phyloP scores from a whole-genome alignment of 2,329 filamentous ascomycete species.

The Didymella exigua region DNA sequence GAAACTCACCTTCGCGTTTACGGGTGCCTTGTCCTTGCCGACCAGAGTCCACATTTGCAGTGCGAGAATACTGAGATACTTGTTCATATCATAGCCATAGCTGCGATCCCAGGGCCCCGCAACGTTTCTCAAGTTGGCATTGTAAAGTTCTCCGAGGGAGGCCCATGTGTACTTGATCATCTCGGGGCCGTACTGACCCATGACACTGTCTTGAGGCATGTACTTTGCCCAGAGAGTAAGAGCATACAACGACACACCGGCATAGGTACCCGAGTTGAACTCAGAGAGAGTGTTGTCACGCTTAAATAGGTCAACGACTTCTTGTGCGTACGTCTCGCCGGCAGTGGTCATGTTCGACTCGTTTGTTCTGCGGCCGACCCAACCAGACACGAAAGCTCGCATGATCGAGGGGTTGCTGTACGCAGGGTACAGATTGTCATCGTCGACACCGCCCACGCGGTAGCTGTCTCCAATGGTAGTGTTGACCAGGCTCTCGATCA shows the following conservation, averaged over 20 bases:
- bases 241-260: constrained; percentile 65
- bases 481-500: constrained; percentile 61
- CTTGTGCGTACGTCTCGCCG: constrained; percentile 62
- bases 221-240: constrained; percentile 67
- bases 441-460: constrained; percentile 64
- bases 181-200: constrained; percentile 57
- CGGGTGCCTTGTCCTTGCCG: constrained; percentile 53
- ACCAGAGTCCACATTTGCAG: constrained; percentile 65
- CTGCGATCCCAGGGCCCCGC: constrained; percentile 69
- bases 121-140: constrained; percentile 64
- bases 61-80: constrained; percentile 63
- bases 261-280: constrained; percentile 68
- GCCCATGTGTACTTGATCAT: constrained; percentile 63
- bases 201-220: constrained; percentile 58
- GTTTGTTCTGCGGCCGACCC: constrained; percentile 60
- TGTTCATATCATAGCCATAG: constrained; percentile 69
- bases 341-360: constrained; percentile 65
- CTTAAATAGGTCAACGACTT: constrained; percentile 64
- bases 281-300: constrained; percentile 64
- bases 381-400: constrained; percentile 66
- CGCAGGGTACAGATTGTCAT: constrained; percentile 66
- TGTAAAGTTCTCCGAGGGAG: constrained; percentile 60
- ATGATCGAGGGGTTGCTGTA: constrained; percentile 68
- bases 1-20: constrained; percentile 37
- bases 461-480: constrained; percentile 65